Percentiles rank a stretch among this genome's conserved stretches.
Evolutionary conservation across 1,139 yeast species (phyloP).

Genomic region (Dujonia santamariae): DNA sequence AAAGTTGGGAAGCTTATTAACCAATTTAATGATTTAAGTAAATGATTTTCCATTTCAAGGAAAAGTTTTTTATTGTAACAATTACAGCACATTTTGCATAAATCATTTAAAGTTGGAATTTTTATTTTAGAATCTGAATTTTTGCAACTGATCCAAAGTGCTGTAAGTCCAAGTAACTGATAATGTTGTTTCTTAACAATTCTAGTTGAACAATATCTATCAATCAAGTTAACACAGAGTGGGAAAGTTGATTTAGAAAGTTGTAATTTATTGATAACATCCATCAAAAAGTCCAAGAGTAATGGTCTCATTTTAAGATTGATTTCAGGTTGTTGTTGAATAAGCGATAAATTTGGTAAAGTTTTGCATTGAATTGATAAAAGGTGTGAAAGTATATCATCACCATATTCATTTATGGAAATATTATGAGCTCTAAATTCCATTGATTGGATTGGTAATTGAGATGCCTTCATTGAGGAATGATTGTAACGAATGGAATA

Average conservation of each 20-base stretch:
- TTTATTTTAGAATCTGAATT: slow-evolving; percentile 66
- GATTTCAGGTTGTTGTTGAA: slow-evolving; percentile 52
- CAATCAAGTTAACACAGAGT: slow-evolving; percentile 51
- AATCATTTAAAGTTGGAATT: slow-evolving; percentile 56
- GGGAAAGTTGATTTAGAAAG: slow-evolving; percentile 54
- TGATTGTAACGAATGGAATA: slow-evolving; percentile 34
- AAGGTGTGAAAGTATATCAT: slow-evolving; percentile 40
- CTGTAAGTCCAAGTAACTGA: slow-evolving; percentile 66
- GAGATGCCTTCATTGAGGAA: slow-evolving; percentile 31
- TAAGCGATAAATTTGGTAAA: slow-evolving; percentile 36
- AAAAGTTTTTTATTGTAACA: slow-evolving; percentile 58
- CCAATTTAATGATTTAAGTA: slow-evolving; percentile 59
- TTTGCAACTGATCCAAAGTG: slow-evolving; percentile 74
- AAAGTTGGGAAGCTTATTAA: slow-evolving; percentile 54
- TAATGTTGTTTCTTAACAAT: slow-evolving; percentile 55
- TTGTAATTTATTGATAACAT: slow-evolving; percentile 47
- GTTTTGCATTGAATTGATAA: slow-evolving; percentile 31
- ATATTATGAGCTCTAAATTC: slow-evolving; percentile 41
- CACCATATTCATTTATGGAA: slow-evolving; percentile 37
- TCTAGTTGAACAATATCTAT: slow-evolving; percentile 48
- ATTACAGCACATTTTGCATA: slow-evolving; percentile 61
- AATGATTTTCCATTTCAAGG: slow-evolving; percentile 66
- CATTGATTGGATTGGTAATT: slow-evolving; percentile 34
- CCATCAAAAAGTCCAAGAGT: slow-evolving; percentile 52
- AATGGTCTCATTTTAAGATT: slow-evolving; percentile 49